Base-by-base conservation (phyloP, 495 filamentous ascomycete genomes). In the Xylaria nigripes region DNA sequence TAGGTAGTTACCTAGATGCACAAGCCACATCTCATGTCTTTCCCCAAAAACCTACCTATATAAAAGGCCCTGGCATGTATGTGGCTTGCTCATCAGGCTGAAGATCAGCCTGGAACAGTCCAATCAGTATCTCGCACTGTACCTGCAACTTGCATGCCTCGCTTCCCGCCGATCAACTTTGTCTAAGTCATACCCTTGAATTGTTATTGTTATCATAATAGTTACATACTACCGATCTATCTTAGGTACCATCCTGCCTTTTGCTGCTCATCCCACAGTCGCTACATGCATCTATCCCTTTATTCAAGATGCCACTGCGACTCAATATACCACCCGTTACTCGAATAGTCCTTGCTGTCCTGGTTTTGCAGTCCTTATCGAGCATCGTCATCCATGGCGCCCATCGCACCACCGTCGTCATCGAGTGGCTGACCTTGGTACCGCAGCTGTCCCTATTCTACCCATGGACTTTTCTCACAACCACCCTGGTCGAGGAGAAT, bases 321-420 rank as follows among this genome's bases (percentile, higher is more conserved):
- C 80, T 97, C 74, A 95, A 92, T 62, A 83, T 96, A 55, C 93
- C 93, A 55, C 92, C 93, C 3, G 81, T 95, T 48, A 96, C 93
- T 36, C 86, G 92, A 50, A 76, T 83, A 61, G 78, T 89, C 46
- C 86, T 98, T 57, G 77, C 84, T 66, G 76, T 79, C 40, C 79
- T 92, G 50, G 69, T 90, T 53, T 70, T 79, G 51, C 82, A 95
- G 61, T 95, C 93, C 41, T 77, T 95, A 58, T 90, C 89, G 69
- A 88, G 87, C 55, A 77, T 84, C 49, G 80, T 90, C 70, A 80
- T 89, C 65, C 86, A 86, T 65, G 76, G 80, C 63, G 75, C 79
- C 63, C 84, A 69, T 45, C 68, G 77, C 59, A 76, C 73, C 43
- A 70, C 75, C 57, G 79, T 84, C 48, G 80, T 88, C 55, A 81